A percentile compares a stretch with the other conserved stretches of the same genome.
Conservation (phyloP, 2,329 filamentous ascomycete species). For the Trichoderma harzianum region DNA sequence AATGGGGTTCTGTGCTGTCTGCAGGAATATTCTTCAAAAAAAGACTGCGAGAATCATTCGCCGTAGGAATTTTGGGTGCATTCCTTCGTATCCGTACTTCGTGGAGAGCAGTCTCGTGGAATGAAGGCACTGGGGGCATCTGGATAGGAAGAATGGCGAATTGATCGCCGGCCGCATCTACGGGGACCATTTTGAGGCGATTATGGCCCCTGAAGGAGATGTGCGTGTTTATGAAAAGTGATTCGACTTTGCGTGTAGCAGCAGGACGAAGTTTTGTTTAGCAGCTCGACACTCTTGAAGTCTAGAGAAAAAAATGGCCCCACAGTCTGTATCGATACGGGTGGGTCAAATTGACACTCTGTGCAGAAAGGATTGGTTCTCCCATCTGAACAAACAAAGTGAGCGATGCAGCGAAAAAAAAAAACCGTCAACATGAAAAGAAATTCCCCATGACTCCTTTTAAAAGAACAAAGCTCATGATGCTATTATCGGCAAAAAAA, state of each 20-base stretch:
- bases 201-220: neutral
- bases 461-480: too few relatives aligned
- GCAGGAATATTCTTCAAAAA: constrained; percentile 89
- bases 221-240: neutral
- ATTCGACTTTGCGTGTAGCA: neutral
- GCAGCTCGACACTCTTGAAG: neutral
- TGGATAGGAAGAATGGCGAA: constrained; percentile 68
- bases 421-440: neutral
- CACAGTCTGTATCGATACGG: constrained; percentile 9
- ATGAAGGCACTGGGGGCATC: constrained; percentile 62
- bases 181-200: constrained; percentile 28
- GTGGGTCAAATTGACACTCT: neutral
- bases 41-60: constrained; percentile 72
- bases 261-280: neutral
- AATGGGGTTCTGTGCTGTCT: constrained; percentile 74
- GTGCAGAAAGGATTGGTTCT: neutral
- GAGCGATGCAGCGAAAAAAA: too few relatives aligned
- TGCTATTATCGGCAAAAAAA: neutral
- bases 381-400: neutral
- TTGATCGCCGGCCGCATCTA: constrained; percentile 41
- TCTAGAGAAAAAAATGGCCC: constrained; percentile 13
- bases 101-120: constrained; percentile 63
- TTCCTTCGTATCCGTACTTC: constrained; percentile 86
- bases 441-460: neutral
- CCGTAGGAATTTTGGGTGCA: constrained; percentile 71